Percentiles rank a stretch among this genome's conserved stretches.
These are phyloP conservation scores for Phaeomoniella chlamydospora DNA, from an alignment of 2,329 filamentous ascomycete species.

Conservation along the genomic window DNA sequence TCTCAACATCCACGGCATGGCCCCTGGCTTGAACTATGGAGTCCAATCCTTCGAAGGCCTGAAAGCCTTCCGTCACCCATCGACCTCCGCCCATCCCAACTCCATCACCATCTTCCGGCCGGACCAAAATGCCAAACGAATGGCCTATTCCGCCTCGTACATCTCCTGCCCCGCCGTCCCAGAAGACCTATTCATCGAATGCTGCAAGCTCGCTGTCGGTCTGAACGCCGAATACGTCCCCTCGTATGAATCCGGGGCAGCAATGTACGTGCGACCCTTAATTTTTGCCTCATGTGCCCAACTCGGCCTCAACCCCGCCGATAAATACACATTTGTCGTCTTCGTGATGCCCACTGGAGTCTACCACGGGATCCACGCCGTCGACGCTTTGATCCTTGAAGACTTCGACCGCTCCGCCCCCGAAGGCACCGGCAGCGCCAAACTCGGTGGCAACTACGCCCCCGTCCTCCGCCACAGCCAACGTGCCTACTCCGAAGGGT, in stretches of 20 bases:
- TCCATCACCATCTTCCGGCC: constrained; percentile 79
- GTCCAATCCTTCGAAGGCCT: constrained; percentile 98
- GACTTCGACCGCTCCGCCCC: constrained; percentile 92
- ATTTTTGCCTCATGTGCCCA: constrained; percentile 80
- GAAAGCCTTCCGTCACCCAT: constrained; percentile 76
- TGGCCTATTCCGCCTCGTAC: constrained; percentile 72
- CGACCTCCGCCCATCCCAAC: constrained; percentile 27
- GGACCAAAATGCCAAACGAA: constrained; percentile 64
- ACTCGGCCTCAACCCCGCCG: constrained; percentile 70
- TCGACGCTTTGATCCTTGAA: constrained; percentile 78
- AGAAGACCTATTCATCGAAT: constrained; percentile 57
- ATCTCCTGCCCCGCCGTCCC: constrained; percentile 75
- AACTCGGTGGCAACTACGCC: constrained; percentile 91
- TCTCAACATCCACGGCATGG: constrained; percentile 86
- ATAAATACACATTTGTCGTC: constrained; percentile 84
- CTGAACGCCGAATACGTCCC: constrained; percentile 86
- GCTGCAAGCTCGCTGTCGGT: constrained; percentile 66
- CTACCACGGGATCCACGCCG: constrained; percentile 79
- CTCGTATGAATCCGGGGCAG: constrained; percentile 73
- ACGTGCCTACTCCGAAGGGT: constrained; percentile 62
- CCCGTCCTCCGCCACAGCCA: constrained; percentile 83
- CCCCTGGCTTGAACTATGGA: constrained; percentile 88
- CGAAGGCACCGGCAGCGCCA: constrained; percentile 78
- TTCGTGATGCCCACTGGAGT: constrained; percentile 86
- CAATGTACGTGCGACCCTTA: constrained; percentile 84